Evolutionary conservation across 73 alveolate species (phyloP).

Genomic region (Breviolum minutum): DNA sequence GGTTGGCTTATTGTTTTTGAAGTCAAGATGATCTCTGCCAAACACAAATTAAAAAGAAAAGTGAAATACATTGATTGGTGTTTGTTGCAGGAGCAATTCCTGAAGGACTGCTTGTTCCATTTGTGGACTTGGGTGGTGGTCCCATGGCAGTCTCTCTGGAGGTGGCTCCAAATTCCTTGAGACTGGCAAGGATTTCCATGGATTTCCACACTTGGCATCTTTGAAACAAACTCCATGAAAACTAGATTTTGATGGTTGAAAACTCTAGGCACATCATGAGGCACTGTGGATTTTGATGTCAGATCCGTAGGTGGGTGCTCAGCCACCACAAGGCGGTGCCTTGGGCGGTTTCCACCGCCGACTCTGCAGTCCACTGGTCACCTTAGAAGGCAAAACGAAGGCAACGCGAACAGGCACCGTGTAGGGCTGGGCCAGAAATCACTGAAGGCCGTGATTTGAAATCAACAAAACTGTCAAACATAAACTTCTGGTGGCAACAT

Average conservation of each 20-base stretch:
- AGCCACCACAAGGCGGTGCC: neutral
- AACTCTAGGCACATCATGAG: neutral
- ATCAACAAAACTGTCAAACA: no score
- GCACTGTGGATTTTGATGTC: neutral
- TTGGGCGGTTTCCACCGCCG: constrained; percentile 15
- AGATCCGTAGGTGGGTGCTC: neutral
- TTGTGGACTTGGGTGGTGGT: constrained; percentile 13
- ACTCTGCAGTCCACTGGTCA: constrained; percentile 41
- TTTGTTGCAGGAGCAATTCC: constrained; percentile 4
- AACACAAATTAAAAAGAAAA: neutral
- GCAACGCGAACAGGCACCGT: constrained; percentile 33
- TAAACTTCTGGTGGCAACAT: no score
- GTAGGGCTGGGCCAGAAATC: no score
- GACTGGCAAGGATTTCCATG: neutral
- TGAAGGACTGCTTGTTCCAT: constrained; percentile 17
- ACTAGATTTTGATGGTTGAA: neutral
- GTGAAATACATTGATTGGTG: neutral
- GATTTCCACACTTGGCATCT: neutral
- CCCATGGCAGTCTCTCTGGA: constrained; percentile 22
- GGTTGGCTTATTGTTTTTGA: neutral
- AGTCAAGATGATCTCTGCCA: neutral
- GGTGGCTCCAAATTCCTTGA: neutral
- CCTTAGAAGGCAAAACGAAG: neutral
- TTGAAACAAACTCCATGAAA: neutral
- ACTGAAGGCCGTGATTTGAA: no score